Base-by-base conservation (phyloP, 2,329 filamentous ascomycete species). In the Arthrobotrys iridis region DNA sequence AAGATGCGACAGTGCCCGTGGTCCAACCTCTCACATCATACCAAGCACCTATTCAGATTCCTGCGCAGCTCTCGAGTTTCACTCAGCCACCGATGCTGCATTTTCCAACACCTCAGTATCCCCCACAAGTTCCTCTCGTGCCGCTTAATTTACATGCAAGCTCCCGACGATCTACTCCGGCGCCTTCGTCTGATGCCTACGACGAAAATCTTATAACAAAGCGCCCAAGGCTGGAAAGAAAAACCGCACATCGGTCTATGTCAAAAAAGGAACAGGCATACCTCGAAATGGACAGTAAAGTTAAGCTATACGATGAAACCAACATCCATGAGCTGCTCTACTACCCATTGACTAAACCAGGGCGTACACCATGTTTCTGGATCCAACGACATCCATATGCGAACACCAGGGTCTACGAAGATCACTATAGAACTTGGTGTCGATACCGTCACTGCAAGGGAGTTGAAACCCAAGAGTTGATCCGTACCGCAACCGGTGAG, bases 191-290 rank as follows among this genome's bases (percentile, higher is more conserved):
- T 6, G 55, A 28, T 8, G 43, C 43, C 22, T 15, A 45, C 4
- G 40, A 64, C 6, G 57, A 58, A 35, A 11, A 22, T 13, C 26
- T 18, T 3, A 3, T 2, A 30, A n/a, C 37, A 11, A 75, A 75
- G 43, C 70, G 70, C 18, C 46, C 57, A 20, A 60, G 33, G 15
- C 7, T 59, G 11, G 46, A 50, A 3, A 22, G 15, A 18, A 63
- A 35, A 22, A 43, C 26, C 3, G 11, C 11, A 8, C 48, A 63
- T 26, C 63, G 71, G 0, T 63, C 71, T 1, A 75, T 75, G 71
- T 75, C 71, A 2, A 75, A 59, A 35, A 75, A 75, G 24, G 71
- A 75, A 13, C 71, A 75, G 52, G 71, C 71, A 18, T 75, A 75
- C 26, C 40, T 68, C 10, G 71, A 75, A 52, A 75, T 75, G 71